These are phyloP conservation scores for Trichophyton mentagrophytes DNA, from an alignment of 2,329 filamentous ascomycete species.

Conservation along the genomic window DNA sequence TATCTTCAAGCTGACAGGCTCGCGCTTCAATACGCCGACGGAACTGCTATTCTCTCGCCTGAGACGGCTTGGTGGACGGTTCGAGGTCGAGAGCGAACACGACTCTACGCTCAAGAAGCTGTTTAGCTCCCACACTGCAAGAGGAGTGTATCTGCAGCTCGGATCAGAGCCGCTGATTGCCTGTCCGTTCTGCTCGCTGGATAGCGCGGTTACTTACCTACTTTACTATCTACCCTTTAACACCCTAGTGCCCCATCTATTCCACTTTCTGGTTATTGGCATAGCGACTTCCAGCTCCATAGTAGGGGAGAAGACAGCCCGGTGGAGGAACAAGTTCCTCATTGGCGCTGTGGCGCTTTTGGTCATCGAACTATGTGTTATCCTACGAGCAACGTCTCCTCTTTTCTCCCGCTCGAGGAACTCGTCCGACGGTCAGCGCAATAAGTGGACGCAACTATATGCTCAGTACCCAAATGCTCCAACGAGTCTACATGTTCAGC, in stretches of 20 bases:
- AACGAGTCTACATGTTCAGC: constrained; percentile 22
- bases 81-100: constrained; percentile 12
- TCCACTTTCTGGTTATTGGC: constrained; percentile 61
- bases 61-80: constrained; percentile 25
- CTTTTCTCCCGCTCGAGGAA: constrained; percentile 20
- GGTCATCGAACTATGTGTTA: constrained; percentile 49
- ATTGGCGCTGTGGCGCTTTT: constrained; percentile 48
- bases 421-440: not conserved
- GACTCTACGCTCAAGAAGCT: constrained; percentile 56
- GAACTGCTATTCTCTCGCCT: constrained; percentile 76
- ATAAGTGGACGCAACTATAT: constrained; percentile 34
- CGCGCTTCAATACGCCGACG: constrained; percentile 71
- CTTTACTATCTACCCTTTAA: constrained; percentile 62
- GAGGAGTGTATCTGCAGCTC: constrained; percentile 70
- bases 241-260: constrained; percentile 62
- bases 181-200: constrained; percentile 72
- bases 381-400: constrained; percentile 37
- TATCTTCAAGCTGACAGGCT: constrained; percentile 63
- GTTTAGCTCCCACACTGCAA: constrained; percentile 57
- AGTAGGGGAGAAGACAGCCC: constrained; percentile 48
- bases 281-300: constrained; percentile 58
- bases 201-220: constrained; percentile 58
- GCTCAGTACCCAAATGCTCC: constrained; percentile 44
- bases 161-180: constrained; percentile 60
- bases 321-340: constrained; percentile 61